A percentile compares a stretch with the other conserved stretches of the same genome.
phyloP scores from a whole-genome alignment of 805 yeast species.

The Isabelozyma gotoi region DNA sequence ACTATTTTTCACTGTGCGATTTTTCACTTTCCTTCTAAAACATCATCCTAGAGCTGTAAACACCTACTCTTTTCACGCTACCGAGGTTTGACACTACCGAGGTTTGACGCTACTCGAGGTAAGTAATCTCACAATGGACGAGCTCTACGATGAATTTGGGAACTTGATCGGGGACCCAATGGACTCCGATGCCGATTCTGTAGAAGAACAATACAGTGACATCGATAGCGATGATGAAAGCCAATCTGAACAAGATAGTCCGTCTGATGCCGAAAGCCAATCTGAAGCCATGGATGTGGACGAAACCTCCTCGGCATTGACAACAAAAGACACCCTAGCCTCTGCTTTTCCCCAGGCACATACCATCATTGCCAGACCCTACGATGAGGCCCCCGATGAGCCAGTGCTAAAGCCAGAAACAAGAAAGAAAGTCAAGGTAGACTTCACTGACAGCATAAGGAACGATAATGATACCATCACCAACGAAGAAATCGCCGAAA shows the following conservation, averaged over 20 bases:
- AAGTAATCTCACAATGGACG: conserved; percentile 53
- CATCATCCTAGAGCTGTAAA: background rate
- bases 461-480: background rate
- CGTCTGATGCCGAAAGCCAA: background rate
- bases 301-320: background rate
- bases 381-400: conserved; percentile 21
- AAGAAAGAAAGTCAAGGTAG: conserved; percentile 46
- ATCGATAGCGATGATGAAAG: conserved; percentile 10
- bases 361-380: conserved; percentile 49
- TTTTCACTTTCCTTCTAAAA: background rate
- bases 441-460: conserved; percentile 10
- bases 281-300: background rate
- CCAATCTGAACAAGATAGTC: background rate
- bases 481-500: conserved; percentile 13
- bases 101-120: too few species aligned
- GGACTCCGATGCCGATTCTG: conserved; percentile 41
- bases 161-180: conserved; percentile 56
- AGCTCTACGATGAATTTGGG: conserved; percentile 80
- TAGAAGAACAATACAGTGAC: conserved; percentile 10
- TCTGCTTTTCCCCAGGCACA: conserved; percentile 52
- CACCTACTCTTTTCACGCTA: background rate
- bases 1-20: background rate
- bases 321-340: conserved; percentile 47
- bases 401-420: conserved; percentile 49
- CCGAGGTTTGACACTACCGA: too few species aligned